Conservation (phyloP, 441 rosid genomes). For the Mallotus repandus region DNA sequence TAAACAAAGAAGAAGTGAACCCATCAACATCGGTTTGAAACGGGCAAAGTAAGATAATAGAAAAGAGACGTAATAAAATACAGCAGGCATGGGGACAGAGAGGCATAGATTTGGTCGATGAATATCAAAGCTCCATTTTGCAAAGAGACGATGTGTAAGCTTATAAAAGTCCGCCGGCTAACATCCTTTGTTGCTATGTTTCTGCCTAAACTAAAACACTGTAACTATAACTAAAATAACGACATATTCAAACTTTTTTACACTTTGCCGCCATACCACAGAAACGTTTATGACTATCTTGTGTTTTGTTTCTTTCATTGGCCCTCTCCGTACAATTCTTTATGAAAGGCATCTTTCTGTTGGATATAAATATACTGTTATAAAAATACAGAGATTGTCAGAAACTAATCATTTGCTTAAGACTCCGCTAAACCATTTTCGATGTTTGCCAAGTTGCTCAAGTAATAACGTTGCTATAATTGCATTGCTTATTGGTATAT, state of each 20-base stretch:
- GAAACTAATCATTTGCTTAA: too few relatives aligned
- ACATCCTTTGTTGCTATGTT: neutral
- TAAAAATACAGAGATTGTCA: too few relatives aligned
- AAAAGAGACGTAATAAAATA: neutral
- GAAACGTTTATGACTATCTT: neutral
- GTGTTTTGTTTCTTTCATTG: neutral
- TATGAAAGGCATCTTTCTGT: too few relatives aligned
- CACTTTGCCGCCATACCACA: slow-evolving; percentile 19
- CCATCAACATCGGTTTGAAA: slow-evolving; percentile 16
- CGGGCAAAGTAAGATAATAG: neutral
- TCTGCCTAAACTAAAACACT: neutral
- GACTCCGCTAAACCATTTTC: too few relatives aligned
- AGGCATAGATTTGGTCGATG: slow-evolving; percentile 13
- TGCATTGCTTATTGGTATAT: too few relatives aligned
- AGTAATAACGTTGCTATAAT: too few relatives aligned
- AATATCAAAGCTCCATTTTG: slow-evolving; percentile 11
- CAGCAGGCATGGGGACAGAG: slow-evolving; percentile 9
- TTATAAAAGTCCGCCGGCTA: slow-evolving; percentile 25
- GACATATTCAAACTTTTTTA: neutral
- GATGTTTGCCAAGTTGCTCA: too few relatives aligned
- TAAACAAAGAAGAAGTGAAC: neutral
- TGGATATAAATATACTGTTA: too few relatives aligned
- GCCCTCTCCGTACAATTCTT: neutral
- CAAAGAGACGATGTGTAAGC: slow-evolving; percentile 5
- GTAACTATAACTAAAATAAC: neutral